Conservation (phyloP, 805 yeast species). For the Clavispora fructus region DNA sequence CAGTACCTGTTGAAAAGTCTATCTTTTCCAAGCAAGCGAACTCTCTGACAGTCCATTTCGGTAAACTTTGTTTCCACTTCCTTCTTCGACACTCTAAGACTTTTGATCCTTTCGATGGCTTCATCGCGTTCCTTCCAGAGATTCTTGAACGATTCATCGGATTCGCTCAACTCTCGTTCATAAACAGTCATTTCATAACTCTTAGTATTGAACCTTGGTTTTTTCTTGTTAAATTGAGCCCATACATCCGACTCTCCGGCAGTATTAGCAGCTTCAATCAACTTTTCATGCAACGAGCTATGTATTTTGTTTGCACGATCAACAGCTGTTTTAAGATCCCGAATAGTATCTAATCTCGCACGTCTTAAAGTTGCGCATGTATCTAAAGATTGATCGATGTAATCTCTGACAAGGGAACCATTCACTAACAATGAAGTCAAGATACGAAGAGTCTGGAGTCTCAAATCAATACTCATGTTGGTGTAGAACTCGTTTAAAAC, state of each 20-base stretch:
- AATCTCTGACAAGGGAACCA: constrained; percentile 53
- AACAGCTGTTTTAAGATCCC: constrained; percentile 49
- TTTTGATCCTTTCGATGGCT: constrained; percentile 36
- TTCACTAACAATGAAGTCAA: constrained; percentile 58
- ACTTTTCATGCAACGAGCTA: constrained; percentile 16
- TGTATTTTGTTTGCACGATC: constrained; percentile 46
- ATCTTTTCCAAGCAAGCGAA: constrained; percentile 75
- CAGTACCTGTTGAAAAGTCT: constrained; percentile 82
- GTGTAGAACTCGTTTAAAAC: constrained; percentile 52
- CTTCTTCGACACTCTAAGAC: constrained; percentile 43
- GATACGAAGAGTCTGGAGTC: constrained; percentile 55
- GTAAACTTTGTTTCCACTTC: constrained; percentile 56
- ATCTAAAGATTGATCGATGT: constrained; percentile 67
- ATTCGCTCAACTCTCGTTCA: constrained; percentile 34
- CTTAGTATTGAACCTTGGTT: constrained; percentile 21
- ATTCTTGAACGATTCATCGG: constrained; percentile 38
- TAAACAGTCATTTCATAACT: constrained; percentile 38
- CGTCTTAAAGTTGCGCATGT: constrained; percentile 57
- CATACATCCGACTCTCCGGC: constrained; percentile 1
- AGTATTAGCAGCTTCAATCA: constrained; percentile 11
- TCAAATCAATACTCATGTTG: constrained; percentile 46
- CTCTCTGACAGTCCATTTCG: constrained; percentile 72
- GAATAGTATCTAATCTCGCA: constrained; percentile 57
- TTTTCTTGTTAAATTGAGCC: constrained; percentile 14
- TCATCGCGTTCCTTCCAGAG: constrained; percentile 43